Base-by-base conservation (phyloP, 805 yeast genomes). In the Suhomyces kilbournensis region DNA sequence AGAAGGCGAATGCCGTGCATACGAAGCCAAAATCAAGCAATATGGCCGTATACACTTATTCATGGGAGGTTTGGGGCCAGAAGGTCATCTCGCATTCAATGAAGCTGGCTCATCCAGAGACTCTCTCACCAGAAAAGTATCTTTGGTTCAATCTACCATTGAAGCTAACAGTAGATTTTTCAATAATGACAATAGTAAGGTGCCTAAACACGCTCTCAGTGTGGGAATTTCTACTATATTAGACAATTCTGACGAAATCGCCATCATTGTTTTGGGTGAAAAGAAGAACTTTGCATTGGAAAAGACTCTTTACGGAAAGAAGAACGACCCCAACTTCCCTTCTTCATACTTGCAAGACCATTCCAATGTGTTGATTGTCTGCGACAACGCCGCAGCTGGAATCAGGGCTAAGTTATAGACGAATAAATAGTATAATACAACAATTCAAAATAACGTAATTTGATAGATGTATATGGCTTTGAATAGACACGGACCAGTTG, bases 71-170 rank as follows among this genome's bases (percentile, higher is more conserved):
- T 68, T 82, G 59, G 85, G 86, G 1, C 81, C 83, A 14, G 82
- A 82, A 59, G 86, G 85, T 28, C 85, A 82, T 62, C 69, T 82
- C 58, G 85, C 86, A 1, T 82, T 82, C 60, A 82, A 82, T 65
- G 85, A 82, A 65, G 70, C 76, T 15, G 86, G 86, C 8, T 78
- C 83, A 5, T 25, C 72, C 2, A 72, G 81, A 52, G 63, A 65
- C 53, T 72, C 80, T 8, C 63, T 52, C 26, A 82, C 86, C 2
- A 68, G 86, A 53, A 64, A 66, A 53, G 80, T 82, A 39, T 58
- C 61, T 2, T 70, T 82, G 50, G 85, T 75, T 12, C 69, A 72
- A 44, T 70, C 78, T 39, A 82, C 86, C 7, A 75, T 81, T 38
- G 63, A 68, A 30, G 85, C 85, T 44, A 82, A 82, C 62, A 72